phyloP scores from a whole-genome alignment of 2,329 filamentous ascomycete species.

The Alternaria brassicae region DNA sequence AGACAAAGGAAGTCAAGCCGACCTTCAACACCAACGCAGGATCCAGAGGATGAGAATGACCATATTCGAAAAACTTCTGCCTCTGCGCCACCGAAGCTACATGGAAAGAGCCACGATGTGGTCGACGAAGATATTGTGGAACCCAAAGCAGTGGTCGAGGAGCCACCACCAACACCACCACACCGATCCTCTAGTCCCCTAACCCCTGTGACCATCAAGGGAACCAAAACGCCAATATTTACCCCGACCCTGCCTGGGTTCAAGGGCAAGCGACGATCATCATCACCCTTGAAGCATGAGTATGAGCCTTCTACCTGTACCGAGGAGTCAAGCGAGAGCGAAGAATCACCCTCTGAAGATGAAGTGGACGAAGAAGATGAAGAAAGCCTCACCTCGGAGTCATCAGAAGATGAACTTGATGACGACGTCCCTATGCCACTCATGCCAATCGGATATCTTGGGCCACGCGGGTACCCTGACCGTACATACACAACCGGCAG shows the following conservation, averaged over 20 bases:
- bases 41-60: conserved; percentile 16
- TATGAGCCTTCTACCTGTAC: conserved; percentile 85
- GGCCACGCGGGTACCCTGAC: conserved; percentile 25
- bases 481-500: conserved; percentile 21
- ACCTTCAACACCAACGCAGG: conserved; percentile 45
- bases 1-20: conserved; percentile 53
- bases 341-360: conserved; percentile 53
- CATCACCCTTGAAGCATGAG: conserved; percentile 95
- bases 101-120: conserved; percentile 30
- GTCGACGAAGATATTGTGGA: conserved; percentile 20
- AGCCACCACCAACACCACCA: conserved; percentile 56
- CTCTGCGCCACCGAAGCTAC: conserved; percentile 41
- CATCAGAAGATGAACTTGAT: conserved; percentile 65
- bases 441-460: conserved; percentile 39
- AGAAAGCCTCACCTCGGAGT: conserved; percentile 56
- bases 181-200: conserved; percentile 62
- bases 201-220: conserved; percentile 56
- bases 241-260: conserved; percentile 56
- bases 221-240: conserved; percentile 56
- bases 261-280: conserved; percentile 71
- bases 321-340: conserved; percentile 65
- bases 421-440: conserved; percentile 53
- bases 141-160: conserved; percentile 28
- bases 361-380: conserved; percentile 61
- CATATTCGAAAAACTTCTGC: conserved; percentile 28